Evolutionary conservation across 176 grass and related monocot genomes (phyloP).

Genomic region (Secale cereale): DNA sequence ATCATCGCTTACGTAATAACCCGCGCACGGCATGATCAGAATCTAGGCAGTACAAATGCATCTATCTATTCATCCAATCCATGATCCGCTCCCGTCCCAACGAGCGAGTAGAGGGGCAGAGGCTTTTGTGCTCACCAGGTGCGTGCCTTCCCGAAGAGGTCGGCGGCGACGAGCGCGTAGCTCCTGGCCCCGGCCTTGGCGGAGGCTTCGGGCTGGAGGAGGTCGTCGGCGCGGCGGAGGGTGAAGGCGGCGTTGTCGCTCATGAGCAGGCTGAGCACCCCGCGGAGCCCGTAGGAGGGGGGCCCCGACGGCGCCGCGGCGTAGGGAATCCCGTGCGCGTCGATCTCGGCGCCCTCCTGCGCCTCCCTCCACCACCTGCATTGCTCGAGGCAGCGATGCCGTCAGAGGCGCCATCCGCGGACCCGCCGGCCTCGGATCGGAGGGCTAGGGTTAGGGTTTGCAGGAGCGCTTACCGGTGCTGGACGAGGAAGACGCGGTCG

Average conservation of each 20-base stretch:
- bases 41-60: neutral
- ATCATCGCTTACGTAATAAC: no score
- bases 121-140: constrained; percentile 29
- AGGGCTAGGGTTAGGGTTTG: neutral
- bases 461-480: constrained; percentile 30
- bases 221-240: constrained; percentile 51
- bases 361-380: constrained; percentile 79
- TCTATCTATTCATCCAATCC: neutral
- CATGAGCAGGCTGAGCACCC: constrained; percentile 55
- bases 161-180: constrained; percentile 60
- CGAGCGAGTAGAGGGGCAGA: neutral
- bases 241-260: constrained; percentile 62
- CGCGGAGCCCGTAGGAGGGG: constrained; percentile 5
- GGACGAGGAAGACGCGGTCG: constrained; percentile 73
- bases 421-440: neutral
- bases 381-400: neutral
- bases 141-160: constrained; percentile 54
- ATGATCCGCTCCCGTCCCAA: neutral
- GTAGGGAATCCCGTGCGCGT: constrained; percentile 49
- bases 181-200: constrained; percentile 15
- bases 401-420: neutral
- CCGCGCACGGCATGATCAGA: neutral
- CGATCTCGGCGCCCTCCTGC: constrained; percentile 35
- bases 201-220: constrained; percentile 1
- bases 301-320: neutral